Evolutionary conservation across 2,329 filamentous ascomycete genomes (phyloP).

Genomic region (Didymella sp.): DNA sequence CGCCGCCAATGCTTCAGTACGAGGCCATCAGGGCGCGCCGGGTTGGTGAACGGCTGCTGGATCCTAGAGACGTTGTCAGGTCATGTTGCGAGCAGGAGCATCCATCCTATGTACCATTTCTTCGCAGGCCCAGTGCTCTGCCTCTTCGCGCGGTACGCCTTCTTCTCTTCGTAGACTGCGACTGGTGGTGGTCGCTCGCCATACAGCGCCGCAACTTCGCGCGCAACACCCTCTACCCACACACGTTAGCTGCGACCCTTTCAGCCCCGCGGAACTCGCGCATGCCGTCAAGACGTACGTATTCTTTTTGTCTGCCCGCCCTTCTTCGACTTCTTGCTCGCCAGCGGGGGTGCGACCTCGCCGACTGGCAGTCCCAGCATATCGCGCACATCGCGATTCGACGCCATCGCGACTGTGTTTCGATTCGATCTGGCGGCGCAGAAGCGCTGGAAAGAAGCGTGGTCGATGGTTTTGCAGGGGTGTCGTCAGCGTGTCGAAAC

Average conservation of each 20-base stretch:
- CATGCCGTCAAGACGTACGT: conserved; percentile 50
- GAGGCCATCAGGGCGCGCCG: conserved; percentile 74
- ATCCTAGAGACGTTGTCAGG: conserved; percentile 31
- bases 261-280: neutral
- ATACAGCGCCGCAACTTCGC: conserved; percentile 51
- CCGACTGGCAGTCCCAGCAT: conserved; percentile 79
- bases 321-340: conserved; percentile 77
- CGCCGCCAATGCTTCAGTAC: conserved; percentile 82
- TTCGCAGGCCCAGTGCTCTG: conserved; percentile 49
- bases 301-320: conserved; percentile 61
- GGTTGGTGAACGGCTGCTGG: conserved; percentile 71
- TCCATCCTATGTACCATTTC: conserved; percentile 40
- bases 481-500: conserved; percentile 11
- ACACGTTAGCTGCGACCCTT: conserved; percentile 1
- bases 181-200: conserved; percentile 52
- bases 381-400: conserved; percentile 75
- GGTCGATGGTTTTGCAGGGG: conserved; percentile 42
- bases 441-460: conserved; percentile 25
- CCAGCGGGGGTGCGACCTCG: conserved; percentile 53
- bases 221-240: conserved; percentile 48
- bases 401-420: conserved; percentile 43
- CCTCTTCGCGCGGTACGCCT: conserved; percentile 49
- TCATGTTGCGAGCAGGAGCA: fast-evolving
- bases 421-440: conserved; percentile 29
- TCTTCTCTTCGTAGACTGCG: conserved; percentile 51